Percentiles rank a stretch among this genome's conserved stretches.
Evolutionary conservation across 2,329 filamentous ascomycete genomes (phyloP).

Genomic region (Zymoseptoria ardabiliae): DNA sequence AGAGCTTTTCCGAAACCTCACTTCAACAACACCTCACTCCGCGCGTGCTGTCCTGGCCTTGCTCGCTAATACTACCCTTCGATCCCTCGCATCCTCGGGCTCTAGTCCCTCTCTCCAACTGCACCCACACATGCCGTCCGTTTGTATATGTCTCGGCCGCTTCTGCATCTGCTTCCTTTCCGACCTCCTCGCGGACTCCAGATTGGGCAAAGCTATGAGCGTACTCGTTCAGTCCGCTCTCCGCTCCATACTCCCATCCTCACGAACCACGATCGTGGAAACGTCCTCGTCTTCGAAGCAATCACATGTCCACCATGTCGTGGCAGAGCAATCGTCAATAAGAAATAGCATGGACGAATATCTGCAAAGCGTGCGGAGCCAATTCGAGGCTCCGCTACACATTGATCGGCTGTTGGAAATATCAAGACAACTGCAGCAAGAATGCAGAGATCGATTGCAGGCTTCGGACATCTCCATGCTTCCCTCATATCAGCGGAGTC

Average conservation of each 20-base stretch:
- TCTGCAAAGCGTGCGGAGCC: constrained; percentile 35
- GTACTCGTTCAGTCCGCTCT: constrained; percentile 20
- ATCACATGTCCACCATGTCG: constrained; percentile 30
- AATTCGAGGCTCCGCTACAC: constrained; percentile 39
- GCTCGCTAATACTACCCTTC: neutral
- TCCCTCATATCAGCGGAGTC: constrained; percentile 55
- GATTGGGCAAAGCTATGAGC: constrained; percentile 21
- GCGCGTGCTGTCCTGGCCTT: neutral
- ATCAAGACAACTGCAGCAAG: constrained; percentile 39
- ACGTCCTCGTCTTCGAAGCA: constrained; percentile 15
- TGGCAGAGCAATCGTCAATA: constrained; percentile 25
- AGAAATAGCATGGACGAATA: constrained; percentile 44
- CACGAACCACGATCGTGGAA: neutral
- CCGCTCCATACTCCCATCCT: constrained; percentile 13
- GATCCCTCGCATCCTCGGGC: neutral
- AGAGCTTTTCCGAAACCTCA: neutral
- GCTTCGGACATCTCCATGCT: constrained; percentile 56
- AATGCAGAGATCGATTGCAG: constrained; percentile 49
- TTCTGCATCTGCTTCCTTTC: constrained; percentile 15
- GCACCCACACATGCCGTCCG: constrained; percentile 15
- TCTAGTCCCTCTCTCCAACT: constrained; percentile 1
- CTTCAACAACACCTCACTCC: constrained; percentile 1
- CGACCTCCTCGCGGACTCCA: constrained; percentile 11
- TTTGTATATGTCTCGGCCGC: constrained; percentile 10
- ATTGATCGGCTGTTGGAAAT: constrained; percentile 36